These are phyloP conservation scores for Chrysochromulina parva DNA, from an alignment of 78 protist species.

Conservation along the genomic window DNA sequence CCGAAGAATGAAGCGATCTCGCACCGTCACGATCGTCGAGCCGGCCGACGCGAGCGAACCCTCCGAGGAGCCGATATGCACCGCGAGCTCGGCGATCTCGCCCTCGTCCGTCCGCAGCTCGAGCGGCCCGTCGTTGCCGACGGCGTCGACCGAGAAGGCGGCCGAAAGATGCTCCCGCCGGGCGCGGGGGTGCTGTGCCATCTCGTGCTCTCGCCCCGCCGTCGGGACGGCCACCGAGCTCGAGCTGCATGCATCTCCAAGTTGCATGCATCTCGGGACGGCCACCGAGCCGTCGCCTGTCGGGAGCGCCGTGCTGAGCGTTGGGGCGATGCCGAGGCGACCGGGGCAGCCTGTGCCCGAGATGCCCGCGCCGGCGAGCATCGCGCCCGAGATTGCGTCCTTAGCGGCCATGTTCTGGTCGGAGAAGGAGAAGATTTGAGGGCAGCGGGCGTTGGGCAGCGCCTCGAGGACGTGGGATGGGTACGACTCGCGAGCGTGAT, in stretches of 20 bases:
- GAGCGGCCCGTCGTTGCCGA: background rate
- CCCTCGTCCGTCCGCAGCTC: background rate
- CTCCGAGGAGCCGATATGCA: background rate
- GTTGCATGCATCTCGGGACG: too few relatives aligned
- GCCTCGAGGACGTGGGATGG: background rate
- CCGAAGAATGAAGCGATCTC: background rate
- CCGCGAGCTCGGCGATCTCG: background rate
- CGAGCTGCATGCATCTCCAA: too few relatives aligned
- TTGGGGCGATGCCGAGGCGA: background rate
- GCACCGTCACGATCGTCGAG: background rate
- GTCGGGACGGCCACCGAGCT: too few relatives aligned
- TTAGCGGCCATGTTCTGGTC: too few relatives aligned
- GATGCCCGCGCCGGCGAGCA: background rate
- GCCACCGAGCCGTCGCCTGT: background rate
- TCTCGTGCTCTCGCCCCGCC: too few relatives aligned
- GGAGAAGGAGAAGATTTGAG: background rate
- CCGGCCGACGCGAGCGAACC: background rate
- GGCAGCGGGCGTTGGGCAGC: background rate
- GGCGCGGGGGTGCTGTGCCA: too few relatives aligned
- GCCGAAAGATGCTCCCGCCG: background rate
- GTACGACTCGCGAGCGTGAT: background rate
- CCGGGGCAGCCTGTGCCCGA: background rate
- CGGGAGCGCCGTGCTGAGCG: background rate
- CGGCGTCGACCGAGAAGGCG: slow-evolving; percentile 1
- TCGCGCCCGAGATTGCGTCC: too few relatives aligned